Conservation (phyloP, 768 basidiomycete genomes). For the Tulasnella sp. region DNA sequence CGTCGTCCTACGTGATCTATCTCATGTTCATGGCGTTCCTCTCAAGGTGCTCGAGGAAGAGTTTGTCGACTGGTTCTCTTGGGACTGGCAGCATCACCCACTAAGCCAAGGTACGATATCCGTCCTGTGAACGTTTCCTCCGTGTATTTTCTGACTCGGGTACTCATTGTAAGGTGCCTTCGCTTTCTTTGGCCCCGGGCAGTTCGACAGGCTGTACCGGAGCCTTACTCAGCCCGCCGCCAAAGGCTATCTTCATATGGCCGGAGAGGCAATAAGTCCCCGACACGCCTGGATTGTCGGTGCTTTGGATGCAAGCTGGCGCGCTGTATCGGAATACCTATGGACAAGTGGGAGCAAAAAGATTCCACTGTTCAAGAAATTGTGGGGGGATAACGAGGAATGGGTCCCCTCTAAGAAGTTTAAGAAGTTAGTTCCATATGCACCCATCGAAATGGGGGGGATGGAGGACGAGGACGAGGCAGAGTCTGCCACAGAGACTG, state of each 20-base stretch:
- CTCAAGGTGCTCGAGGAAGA: slow-evolving; percentile 15
- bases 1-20: slow-evolving; percentile 30
- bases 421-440: too few species aligned
- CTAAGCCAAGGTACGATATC: slow-evolving; percentile 32
- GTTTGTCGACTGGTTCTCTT: slow-evolving; percentile 25
- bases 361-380: background rate
- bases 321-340: background rate
- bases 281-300: slow-evolving; percentile 40
- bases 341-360: background rate
- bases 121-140: background rate
- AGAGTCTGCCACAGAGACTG: too few species aligned
- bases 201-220: slow-evolving; percentile 33
- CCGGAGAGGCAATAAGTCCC: slow-evolving; percentile 36
- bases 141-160: background rate
- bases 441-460: too few species aligned
- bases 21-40: slow-evolving; percentile 28
- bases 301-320: slow-evolving; percentile 32
- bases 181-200: slow-evolving; percentile 38
- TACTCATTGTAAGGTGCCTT: slow-evolving; percentile 32
- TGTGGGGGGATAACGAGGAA: background rate
- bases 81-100: slow-evolving; percentile 33
- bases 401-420: background rate
- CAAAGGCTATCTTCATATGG: slow-evolving; percentile 31
- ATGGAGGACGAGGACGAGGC: too few species aligned
- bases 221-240: slow-evolving; percentile 32